Evolutionary conservation across 305 asterid genomes (phyloP).

Genomic region (Andrographis paniculata): DNA sequence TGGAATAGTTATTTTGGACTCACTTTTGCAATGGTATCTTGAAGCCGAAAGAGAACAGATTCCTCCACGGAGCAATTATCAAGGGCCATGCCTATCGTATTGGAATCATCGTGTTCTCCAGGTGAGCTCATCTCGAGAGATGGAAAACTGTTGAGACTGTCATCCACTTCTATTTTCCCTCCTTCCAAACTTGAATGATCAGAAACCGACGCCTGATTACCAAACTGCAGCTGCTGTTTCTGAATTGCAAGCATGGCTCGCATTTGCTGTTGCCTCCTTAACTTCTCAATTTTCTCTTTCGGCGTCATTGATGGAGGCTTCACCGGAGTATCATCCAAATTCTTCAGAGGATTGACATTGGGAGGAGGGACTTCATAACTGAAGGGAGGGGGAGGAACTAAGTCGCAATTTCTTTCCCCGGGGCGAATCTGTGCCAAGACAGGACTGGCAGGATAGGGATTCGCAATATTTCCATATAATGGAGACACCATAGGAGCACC

Average conservation of each 20-base stretch:
- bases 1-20: slow-evolving; percentile 18
- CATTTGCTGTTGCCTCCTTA: slow-evolving; percentile 87
- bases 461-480: slow-evolving; percentile 34
- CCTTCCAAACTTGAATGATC: slow-evolving; percentile 43
- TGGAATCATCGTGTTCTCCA: slow-evolving; percentile 46
- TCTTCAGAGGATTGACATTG: slow-evolving; percentile 31
- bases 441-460: slow-evolving; percentile 35
- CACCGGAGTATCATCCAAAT: slow-evolving; percentile 27
- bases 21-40: slow-evolving; percentile 63
- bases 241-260: slow-evolving; percentile 86
- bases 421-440: slow-evolving; percentile 34
- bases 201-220: slow-evolving; percentile 44
- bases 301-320: slow-evolving; percentile 75
- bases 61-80: slow-evolving; percentile 60
- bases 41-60: slow-evolving; percentile 69
- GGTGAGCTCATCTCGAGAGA: slow-evolving; percentile 46
- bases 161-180: slow-evolving; percentile 42
- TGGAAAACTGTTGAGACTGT: slow-evolving; percentile 32
- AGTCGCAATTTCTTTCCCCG: slow-evolving; percentile 28
- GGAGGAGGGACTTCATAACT: slow-evolving; percentile 39
- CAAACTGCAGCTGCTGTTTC: slow-evolving; percentile 74
- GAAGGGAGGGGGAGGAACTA: slow-evolving; percentile 27
- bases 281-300: slow-evolving; percentile 78
- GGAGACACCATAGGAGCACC: slow-evolving; percentile 41
- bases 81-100: slow-evolving; percentile 25